These are phyloP conservation scores for Paspalum vaginatum DNA, from an alignment of 176 grass and related monocot genomes.

Conservation along the genomic window DNA sequence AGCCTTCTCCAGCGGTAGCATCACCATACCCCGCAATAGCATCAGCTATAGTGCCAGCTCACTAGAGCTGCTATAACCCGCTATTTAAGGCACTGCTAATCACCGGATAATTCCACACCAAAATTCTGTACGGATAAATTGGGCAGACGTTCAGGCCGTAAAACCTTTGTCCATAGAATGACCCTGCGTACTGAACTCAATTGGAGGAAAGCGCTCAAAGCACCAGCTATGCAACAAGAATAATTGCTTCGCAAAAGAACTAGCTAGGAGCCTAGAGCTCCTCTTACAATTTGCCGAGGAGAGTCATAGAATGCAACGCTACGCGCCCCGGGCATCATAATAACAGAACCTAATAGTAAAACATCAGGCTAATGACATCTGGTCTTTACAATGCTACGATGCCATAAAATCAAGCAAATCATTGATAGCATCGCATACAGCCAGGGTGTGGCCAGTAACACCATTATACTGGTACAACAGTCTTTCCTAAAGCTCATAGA, in stretches of 20 bases:
- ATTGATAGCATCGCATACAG: constrained; percentile 15
- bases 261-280: not conserved
- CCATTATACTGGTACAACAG: constrained; percentile 17
- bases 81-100: too few species aligned
- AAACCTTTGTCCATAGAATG: not conserved
- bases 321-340: not conserved
- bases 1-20: too few species aligned
- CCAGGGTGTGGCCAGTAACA: not conserved
- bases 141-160: too few species aligned
- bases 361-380: constrained; percentile 22
- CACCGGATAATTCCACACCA: not conserved
- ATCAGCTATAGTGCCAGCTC: too few species aligned
- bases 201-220: not conserved
- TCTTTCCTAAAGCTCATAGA: constrained; percentile 15
- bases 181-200: not conserved
- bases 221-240: not conserved
- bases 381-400: constrained; percentile 40
- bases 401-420: constrained; percentile 34
- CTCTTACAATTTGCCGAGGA: constrained; percentile 16
- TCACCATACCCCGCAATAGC: too few species aligned
- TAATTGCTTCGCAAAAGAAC: constrained; percentile 7
- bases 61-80: too few species aligned
- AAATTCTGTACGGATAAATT: not conserved
- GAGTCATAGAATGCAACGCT: not conserved
- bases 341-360: constrained; percentile 18